Evolutionary conservation across 371 early-diverging fungal genomes (phyloP).

Genomic region (Haplosporangium sp.): DNA sequence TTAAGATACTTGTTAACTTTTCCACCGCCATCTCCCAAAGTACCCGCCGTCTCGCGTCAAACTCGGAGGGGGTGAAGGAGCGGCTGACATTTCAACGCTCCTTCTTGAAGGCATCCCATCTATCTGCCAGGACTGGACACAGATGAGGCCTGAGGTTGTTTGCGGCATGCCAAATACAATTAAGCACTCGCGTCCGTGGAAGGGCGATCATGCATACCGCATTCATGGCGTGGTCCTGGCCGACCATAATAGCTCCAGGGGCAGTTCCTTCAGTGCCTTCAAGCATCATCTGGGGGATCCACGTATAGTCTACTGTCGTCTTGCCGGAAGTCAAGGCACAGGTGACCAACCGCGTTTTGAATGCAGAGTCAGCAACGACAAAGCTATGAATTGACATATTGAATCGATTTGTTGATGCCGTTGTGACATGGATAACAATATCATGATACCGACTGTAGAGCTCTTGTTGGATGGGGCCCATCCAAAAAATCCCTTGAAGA

Average conservation of each 20-base stretch:
- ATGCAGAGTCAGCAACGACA: slow-evolving; percentile 10
- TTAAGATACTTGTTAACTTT: no score
- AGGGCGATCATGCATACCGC: neutral
- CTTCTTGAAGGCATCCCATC: no score
- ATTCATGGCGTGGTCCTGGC: slow-evolving; percentile 9
- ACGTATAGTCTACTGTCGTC: slow-evolving; percentile 5
- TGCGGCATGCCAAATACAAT: neutral
- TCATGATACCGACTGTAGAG: slow-evolving; percentile 13
- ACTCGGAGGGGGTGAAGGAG: no score
- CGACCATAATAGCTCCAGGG: neutral
- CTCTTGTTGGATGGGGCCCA: neutral
- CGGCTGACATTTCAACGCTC: no score
- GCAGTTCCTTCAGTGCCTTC: neutral
- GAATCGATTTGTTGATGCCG: slow-evolving; percentile 6
- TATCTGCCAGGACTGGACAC: neutral
- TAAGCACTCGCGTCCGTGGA: neutral
- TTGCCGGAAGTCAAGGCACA: slow-evolving; percentile 1
- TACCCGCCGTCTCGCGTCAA: no score
- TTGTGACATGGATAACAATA: slow-evolving; percentile 8
- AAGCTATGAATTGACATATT: slow-evolving; percentile 1
- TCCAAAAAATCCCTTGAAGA: slow-evolving; percentile 4
- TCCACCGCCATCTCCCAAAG: no score
- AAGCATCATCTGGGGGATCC: neutral
- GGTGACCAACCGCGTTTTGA: slow-evolving; percentile 9
- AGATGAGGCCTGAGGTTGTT: neutral